Evolutionary conservation across 2,329 filamentous ascomycete genomes (phyloP), one percentile per base, ranked within the genome.

Genomic region (Aureobasidium sp.): DNA sequence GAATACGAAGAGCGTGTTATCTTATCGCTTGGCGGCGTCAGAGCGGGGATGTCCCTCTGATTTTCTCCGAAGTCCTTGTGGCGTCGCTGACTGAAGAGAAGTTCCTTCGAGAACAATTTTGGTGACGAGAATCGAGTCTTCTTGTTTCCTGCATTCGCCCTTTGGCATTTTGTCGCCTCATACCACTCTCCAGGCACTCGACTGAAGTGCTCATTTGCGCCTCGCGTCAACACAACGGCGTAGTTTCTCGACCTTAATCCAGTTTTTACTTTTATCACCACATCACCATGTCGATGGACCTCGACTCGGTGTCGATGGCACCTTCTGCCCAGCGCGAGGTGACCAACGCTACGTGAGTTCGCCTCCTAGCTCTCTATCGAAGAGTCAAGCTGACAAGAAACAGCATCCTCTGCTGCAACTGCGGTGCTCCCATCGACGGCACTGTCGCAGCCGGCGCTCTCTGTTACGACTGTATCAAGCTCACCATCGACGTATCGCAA

Each of bases 391-490:
- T 63, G 47, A 63, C 42, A 15, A n/a, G 9, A 3, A 20, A 9
- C 3, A 90, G 87, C n/a, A 96, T 97, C 72, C 88, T 99, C 63
- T 99, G 94, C 78, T 96, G 91, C 80, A 96, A 97, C 82, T 99
- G 94, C 76, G 94, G 93, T 72, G 91, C 90, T 64, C 88, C 93
- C 42, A 96, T 99, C 71, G 92, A 97, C 76, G 94, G 94, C 75
- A 96, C 91, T 20, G 85, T 86, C 15, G 82, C 90, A 29, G 87
- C 89, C 59, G 91, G 91, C 65, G 92, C 94, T 44, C 87, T 97
- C 62, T 99, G 94, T 79, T 91, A 91, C 75, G 93, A 97, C 80
- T 97, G 94, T 76, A 86, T 97, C 73, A 96, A 96, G 75, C 84
- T 95, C 68, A 95, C 91, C 53, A 85, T 95, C 76, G 94, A 99